Base-by-base conservation (phyloP, 1,284 basidiomycete species). In the Gomphus bonarii region DNA sequence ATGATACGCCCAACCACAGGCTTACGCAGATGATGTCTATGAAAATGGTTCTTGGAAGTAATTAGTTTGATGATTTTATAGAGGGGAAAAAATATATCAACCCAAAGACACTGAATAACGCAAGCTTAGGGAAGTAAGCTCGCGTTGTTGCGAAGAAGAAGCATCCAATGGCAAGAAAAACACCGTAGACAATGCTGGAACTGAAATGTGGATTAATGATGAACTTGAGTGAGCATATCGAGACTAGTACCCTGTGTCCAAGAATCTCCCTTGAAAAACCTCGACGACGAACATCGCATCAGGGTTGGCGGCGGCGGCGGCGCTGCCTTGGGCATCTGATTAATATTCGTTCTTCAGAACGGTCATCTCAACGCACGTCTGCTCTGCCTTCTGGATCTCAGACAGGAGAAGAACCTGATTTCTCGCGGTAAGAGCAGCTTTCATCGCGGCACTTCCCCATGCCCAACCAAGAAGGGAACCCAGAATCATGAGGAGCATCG, bases 391-490 rank as follows among this genome's bases (percentile, higher is more conserved):
- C 59, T 80, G 72, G 18, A 81, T 66, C 12, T 78, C 73, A 6
- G 68, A 64, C 11, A 72, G 72, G 3, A 85, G 69, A 7, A 85
- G 65, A 0, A 74, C 67, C 54, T 79, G 72, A 63, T 75, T 73
- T 38, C 88, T 73, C 0, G 78, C 82, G n/a, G 74, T 69, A 1
- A 81, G 65, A 0, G 78, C 81, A 1, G 84, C 78, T 2, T 79
- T 82, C 84, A 88, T 89, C 0, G 79, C 82, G 1, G 85, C 86
- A 38, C 72, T 75, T 4, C 84, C 84, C 73, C 85, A 79, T 0
- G 81, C 88, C 88, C 89, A 91, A 8, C 88, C 88, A 4, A 87
- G 52, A 1, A 78, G 69, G 68, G 86, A 74, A 0, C 88, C 87
- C 58, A 80, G 20, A 1, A 79, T 65, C 20, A 86, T 63, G 0